Evolutionary conservation across 352 stramenopile species (phyloP).

Genomic region (Hyaloperonospora brassicae): DNA sequence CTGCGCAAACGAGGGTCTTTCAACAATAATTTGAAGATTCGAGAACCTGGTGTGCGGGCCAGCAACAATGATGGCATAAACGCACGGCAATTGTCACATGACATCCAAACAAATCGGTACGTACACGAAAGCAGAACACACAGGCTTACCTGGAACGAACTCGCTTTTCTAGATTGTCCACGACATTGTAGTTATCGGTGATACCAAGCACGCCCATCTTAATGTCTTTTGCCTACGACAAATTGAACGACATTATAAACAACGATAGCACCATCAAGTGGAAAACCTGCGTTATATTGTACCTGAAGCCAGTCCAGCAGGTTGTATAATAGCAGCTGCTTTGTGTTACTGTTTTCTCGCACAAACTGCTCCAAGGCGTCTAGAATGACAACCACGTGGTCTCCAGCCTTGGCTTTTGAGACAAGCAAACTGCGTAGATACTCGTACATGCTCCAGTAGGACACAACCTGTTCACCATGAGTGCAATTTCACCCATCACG

Average conservation of each 20-base stretch:
- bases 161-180: slow-evolving; percentile 76
- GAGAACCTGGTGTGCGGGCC: slow-evolving; percentile 44
- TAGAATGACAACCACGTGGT: slow-evolving; percentile 64
- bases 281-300: not conserved
- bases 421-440: slow-evolving; percentile 65
- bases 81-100: too few relatives aligned
- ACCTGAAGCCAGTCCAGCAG: slow-evolving; percentile 79
- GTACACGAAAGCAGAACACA: too few relatives aligned
- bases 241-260: not conserved
- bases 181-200: slow-evolving; percentile 71
- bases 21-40: slow-evolving; percentile 70
- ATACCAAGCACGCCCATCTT: slow-evolving; percentile 77
- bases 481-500: too few relatives aligned
- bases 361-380: slow-evolving; percentile 77
- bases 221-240: slow-evolving; percentile 54
- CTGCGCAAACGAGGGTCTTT: slow-evolving; percentile 43
- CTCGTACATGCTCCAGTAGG: slow-evolving; percentile 82
- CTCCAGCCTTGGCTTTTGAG: slow-evolving; percentile 33
- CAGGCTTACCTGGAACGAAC: slow-evolving; percentile 53
- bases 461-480: slow-evolving; percentile 26
- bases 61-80: too few relatives aligned
- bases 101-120: too few relatives aligned
- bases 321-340: slow-evolving; percentile 81
- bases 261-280: too few relatives aligned
- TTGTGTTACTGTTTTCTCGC: slow-evolving; percentile 43